Evolutionary conservation across 345 rosid species (phyloP).

Genomic region (Murraya koenigii): DNA sequence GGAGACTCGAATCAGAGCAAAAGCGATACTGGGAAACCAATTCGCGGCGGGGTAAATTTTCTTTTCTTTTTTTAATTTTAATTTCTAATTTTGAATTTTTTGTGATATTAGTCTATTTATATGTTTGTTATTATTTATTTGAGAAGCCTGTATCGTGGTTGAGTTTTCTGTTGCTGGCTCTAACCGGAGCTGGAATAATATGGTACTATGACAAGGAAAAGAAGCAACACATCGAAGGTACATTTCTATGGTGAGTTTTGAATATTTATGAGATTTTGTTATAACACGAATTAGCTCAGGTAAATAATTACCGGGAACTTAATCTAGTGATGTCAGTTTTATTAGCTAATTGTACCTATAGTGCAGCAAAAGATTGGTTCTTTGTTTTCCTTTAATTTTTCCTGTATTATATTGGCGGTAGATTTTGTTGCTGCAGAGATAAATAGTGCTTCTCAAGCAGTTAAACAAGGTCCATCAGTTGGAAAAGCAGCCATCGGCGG

Average conservation of each 20-base stretch:
- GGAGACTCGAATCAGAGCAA: constrained; percentile 52
- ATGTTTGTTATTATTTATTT: not conserved
- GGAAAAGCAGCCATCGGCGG: constrained; percentile 98
- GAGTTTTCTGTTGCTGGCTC: constrained; percentile 73
- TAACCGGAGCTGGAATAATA: constrained; percentile 78
- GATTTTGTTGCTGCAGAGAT: constrained; percentile 48
- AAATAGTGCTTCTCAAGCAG: constrained; percentile 64
- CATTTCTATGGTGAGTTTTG: constrained; percentile 80
- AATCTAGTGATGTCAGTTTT: not conserved
- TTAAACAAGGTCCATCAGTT: constrained; percentile 89
- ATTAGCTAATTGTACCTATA: not conserved
- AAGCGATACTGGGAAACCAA: constrained; percentile 59
- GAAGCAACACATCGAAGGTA: constrained; percentile 97
- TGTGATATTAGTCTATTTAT: not conserved
- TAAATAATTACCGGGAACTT: not conserved
- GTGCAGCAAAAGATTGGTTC: not conserved
- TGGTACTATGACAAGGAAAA: constrained; percentile 66
- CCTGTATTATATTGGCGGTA: not conserved
- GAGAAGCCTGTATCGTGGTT: constrained; percentile 92
- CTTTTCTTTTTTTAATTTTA: not conserved
- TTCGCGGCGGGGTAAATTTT: constrained; percentile 85
- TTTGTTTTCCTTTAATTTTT: not conserved
- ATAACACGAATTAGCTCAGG: not conserved
- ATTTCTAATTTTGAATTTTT: not conserved
- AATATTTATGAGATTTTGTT: not conserved